A percentile compares a stretch with the other conserved stretches of the same genome.
These are phyloP conservation scores for Talaromyces borbonicus DNA, from an alignment of 495 filamentous ascomycete species.

Conservation along the genomic window DNA sequence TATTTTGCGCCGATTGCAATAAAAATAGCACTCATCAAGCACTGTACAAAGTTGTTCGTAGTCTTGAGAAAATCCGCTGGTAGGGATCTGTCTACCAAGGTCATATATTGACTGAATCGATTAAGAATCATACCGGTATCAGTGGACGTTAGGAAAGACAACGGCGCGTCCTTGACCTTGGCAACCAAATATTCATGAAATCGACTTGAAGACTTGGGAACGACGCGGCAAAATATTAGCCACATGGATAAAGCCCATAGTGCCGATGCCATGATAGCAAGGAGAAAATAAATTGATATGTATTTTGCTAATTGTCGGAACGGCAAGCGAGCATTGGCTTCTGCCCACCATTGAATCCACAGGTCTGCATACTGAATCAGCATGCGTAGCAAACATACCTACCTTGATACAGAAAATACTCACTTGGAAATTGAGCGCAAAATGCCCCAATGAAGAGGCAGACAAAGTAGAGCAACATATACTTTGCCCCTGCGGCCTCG, in stretches of 20 bases:
- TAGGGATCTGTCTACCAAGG: slow-evolving; percentile 49
- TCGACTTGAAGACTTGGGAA: slow-evolving; percentile 14
- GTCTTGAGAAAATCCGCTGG: slow-evolving; percentile 12
- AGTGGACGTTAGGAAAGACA: slow-evolving; percentile 37
- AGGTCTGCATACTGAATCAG: too few relatives aligned
- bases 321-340: not conserved
- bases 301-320: too few relatives aligned
- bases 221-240: slow-evolving; percentile 12
- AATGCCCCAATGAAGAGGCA: slow-evolving; percentile 3
- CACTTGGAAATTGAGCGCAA: slow-evolving; percentile 6
- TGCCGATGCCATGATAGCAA: too few relatives aligned
- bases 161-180: too few relatives aligned
- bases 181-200: slow-evolving; percentile 12
- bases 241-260: slow-evolving; percentile 9
- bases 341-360: slow-evolving; percentile 8
- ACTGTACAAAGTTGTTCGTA: slow-evolving; percentile 11
- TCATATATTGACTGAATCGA: slow-evolving; percentile 51
- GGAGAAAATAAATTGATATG: too few relatives aligned
- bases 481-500: not conserved
- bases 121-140: slow-evolving; percentile 36
- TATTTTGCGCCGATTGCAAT: slow-evolving; percentile 37
- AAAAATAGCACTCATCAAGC: not conserved
- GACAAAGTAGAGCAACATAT: slow-evolving; percentile 2
- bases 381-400: too few relatives aligned
- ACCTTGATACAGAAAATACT: not conserved